These are phyloP conservation scores for Tuber brumale DNA, from an alignment of 495 filamentous ascomycete species.

Conservation along the genomic window DNA sequence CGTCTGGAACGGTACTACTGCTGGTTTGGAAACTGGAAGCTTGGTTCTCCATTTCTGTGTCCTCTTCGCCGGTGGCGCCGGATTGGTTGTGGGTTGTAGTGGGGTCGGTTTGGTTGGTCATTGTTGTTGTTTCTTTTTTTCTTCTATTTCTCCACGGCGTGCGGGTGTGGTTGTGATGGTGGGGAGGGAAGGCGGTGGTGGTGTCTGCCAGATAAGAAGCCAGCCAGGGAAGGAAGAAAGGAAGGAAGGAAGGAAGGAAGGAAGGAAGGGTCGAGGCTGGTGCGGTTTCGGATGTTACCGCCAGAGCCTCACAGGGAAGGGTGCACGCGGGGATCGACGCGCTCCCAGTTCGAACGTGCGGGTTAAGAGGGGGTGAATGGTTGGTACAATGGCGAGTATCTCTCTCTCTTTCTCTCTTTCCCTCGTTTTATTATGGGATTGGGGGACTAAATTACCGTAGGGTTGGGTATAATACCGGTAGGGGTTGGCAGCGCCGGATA, in stretches of 20 bases:
- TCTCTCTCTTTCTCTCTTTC: not conserved
- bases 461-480: not conserved
- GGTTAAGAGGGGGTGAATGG: not conserved
- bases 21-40: constrained; percentile 19
- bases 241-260: not conserved
- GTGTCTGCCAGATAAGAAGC: not conserved
- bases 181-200: not conserved
- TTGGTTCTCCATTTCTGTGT: constrained; percentile 38
- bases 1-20: constrained; percentile 21
- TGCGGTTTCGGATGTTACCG: not conserved
- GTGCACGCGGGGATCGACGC: not conserved
- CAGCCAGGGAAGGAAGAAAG: not conserved
- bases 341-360: not conserved
- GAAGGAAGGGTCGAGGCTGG: not conserved
- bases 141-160: not conserved
- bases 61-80: constrained; percentile 34
- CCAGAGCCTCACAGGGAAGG: not conserved
- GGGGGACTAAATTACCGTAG: not conserved
- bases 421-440: not conserved
- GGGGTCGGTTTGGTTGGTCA: constrained; percentile 32
- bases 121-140: constrained; percentile 7
- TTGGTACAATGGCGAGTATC: not conserved
- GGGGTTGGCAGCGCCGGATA: not conserved
- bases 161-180: not conserved
- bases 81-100: constrained; percentile 27